Percentiles rank a stretch among this genome's conserved stretches.
Conservation (phyloP, 495 filamentous ascomycete genomes). For the Talaromyces wortmannii region DNA sequence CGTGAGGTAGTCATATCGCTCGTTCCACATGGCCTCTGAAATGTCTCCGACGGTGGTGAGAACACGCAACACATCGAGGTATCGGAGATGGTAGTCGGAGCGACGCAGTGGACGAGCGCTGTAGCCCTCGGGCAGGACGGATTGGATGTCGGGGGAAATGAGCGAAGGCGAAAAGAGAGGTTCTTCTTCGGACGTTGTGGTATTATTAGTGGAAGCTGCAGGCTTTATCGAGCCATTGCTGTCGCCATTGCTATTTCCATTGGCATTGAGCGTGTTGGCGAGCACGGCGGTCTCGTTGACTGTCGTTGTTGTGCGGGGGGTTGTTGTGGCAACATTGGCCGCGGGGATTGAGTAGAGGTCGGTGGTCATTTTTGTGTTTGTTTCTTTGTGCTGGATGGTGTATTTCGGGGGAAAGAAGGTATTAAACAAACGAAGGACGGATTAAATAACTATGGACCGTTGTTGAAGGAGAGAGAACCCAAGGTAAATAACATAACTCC, state of each 20-base stretch:
- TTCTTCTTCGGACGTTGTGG: constrained; percentile 35
- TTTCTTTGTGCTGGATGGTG: not conserved
- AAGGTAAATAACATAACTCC: too few relatives aligned
- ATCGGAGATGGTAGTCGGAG: constrained; percentile 66
- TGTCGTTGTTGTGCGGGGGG: not conserved
- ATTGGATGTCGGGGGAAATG: constrained; percentile 66
- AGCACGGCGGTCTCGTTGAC: not conserved
- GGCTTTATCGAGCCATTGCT: not conserved
- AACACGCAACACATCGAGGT: constrained; percentile 85
- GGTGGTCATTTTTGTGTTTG: not conserved
- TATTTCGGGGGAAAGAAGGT: too few relatives aligned
- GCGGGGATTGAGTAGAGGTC: not conserved
- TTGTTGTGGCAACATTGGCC: not conserved
- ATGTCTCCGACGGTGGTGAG: constrained; percentile 92
- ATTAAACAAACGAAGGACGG: too few relatives aligned
- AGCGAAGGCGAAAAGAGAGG: constrained; percentile 72
- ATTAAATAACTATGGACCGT: too few relatives aligned
- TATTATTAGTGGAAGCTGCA: not conserved
- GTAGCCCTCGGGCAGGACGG: constrained; percentile 73
- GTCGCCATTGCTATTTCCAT: too few relatives aligned
- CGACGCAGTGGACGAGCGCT: constrained; percentile 71
- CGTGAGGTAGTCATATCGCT: constrained; percentile 79
- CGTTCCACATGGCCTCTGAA: constrained; percentile 61
- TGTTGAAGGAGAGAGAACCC: too few relatives aligned
- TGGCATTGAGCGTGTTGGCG: not conserved